Evolutionary conservation across 2,329 filamentous ascomycete species (phyloP).

Genomic region (Phoma sp.): DNA sequence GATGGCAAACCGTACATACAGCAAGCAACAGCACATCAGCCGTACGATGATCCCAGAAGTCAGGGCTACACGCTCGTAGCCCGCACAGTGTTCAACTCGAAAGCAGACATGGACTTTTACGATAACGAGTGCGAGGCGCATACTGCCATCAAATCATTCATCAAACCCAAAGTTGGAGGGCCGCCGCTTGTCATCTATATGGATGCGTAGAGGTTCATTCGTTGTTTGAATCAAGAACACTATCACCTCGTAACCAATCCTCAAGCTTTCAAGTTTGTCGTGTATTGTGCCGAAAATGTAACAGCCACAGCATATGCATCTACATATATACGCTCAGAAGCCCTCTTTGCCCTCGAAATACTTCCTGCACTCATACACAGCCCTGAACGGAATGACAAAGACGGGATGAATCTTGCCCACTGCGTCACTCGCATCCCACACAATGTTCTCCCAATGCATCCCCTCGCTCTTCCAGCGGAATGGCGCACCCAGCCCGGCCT

Average conservation of each 20-base stretch:
- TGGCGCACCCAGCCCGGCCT: conserved; percentile 44
- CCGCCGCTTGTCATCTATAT: conserved; percentile 41
- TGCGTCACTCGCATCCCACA: conserved; percentile 72
- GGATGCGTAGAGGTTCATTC: conserved; percentile 20
- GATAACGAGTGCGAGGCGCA: conserved; percentile 66
- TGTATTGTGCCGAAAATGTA: background rate
- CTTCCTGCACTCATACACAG: conserved; percentile 67
- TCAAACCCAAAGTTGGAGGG: conserved; percentile 36
- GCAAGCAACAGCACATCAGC: conserved; percentile 60
- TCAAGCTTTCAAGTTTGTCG: background rate
- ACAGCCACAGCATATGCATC: background rate
- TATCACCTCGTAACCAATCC: background rate
- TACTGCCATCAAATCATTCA: conserved; percentile 53
- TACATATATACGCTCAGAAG: conserved; percentile 52
- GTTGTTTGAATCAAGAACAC: background rate
- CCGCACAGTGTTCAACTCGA: conserved; percentile 67
- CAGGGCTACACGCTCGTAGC: conserved; percentile 71
- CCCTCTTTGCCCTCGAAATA: conserved; percentile 68
- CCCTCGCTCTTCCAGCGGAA: conserved; percentile 56
- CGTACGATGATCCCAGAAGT: conserved; percentile 64
- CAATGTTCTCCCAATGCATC: conserved; percentile 58
- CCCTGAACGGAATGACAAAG: conserved; percentile 78
- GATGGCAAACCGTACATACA: conserved; percentile 75
- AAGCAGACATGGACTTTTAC: conserved; percentile 75
- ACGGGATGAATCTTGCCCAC: conserved; percentile 79